Base-by-base conservation (phyloP, 352 stramenopile species). In the Globisporangium nodosum region DNA sequence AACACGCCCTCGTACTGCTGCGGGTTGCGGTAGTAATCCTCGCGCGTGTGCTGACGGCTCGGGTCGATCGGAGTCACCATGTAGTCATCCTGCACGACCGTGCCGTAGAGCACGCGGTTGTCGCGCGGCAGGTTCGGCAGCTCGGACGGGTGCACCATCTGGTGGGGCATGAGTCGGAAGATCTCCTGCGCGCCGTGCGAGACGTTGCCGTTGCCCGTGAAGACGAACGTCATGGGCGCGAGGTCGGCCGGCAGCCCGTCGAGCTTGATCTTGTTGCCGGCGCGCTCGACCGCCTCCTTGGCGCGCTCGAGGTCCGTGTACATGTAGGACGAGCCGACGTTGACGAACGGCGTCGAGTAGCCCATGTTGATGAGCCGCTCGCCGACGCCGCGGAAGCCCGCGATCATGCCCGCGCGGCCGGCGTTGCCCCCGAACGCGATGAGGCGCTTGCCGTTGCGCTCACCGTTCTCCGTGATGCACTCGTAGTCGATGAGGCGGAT, bases 401-500 rank as follows among this genome's bases (percentile, higher is more conserved):
- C 88, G 63, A 98, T 86, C 88, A 97, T 98, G 49, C 95, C 96
- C 6, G 96, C 96, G 37, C 93, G 84, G 24, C 96, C 96, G 6
- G 95, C 96, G 68, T 97, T 98, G 52, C 88, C 75, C 21, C 96
- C 96, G 65, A 99, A 99, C 39, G 92, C 91, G 55, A 99, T 97
- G 11, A 98, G 65, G 6, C 91, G 86, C 64, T 86, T 85, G 50
- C 82, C 86, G 43, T 82, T 84, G 42, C 70, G 68, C 49, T 91
- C 74, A 43, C 88, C 84, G 31, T 83, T 69, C 54, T 96, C 75
- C 2, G 85, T 95, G 69, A 99, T 98, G 61, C 90, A 97, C 67
- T 99, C 96, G 68, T 98, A 98, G 72, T 98, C 96, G 59, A 98
- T 92, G 31, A 99, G 78, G 52, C 90, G 91, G 60, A 98, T 92